Evolutionary conservation across 495 filamentous ascomycete genomes (phyloP), one percentile per base, ranked within the genome.

Genomic region (Xylaria longipes): DNA sequence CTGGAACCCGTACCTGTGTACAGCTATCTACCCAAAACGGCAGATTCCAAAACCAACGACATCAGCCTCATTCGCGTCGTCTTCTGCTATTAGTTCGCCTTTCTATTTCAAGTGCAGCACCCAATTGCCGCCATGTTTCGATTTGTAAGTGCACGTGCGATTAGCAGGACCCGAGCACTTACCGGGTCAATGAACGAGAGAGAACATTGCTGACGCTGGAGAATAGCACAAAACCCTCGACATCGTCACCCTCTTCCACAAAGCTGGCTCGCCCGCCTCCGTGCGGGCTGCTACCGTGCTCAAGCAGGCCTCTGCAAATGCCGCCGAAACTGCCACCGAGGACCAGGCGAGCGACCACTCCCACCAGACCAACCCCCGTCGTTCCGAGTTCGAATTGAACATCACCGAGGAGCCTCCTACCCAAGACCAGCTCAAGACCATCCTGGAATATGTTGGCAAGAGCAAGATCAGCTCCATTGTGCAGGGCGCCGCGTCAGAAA

Each of bases 161-260:
- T 9, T 1, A 9, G 15, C 25, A 50, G 15, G 1, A 7, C 14
- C 15, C 54, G 27, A 33, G 27, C 12, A 8, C 14, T 7, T 79
- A 64, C 27, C 33, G 0, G 35, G 12, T 27, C 27, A 39, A n/a
- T 6, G 15, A n/a, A n/a, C n/a, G n/a, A n/a, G n/a, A n/a, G n/a
- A 39, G 35, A 43, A 3, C 46, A 43, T 50, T 54, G 37, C 68
- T 72, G 54, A 73, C 46, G 6, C 3, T 39, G 15, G 63, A 41
- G 25, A 69, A 48, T 75, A 95, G 92, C 87, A 87, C 81, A 95
- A 94, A 88, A 86, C 91, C 72, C 87, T 93, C 82, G 94, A 98
- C 85, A 90, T 97, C 72, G 91, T 99, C 76, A 97, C 94, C 69
- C 91, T 99, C 85, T 99, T 98, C 88, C 95, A 98, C 88, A 89